Evolutionary conservation across 2,329 filamentous ascomycete genomes (phyloP).

Genomic region (Aaosphaeria arxii): DNA sequence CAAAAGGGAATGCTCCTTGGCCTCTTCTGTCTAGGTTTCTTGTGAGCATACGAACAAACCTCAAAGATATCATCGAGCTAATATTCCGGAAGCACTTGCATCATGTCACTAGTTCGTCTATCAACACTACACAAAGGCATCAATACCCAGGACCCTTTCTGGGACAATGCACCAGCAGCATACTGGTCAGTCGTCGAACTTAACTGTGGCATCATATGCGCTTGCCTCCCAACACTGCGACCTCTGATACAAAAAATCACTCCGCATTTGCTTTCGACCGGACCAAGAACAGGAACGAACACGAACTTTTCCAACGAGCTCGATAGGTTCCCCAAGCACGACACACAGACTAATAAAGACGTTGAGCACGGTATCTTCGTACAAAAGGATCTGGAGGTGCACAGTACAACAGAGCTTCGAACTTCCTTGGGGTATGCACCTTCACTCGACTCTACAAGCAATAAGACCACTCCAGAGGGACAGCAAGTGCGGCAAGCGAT

Average conservation of each 20-base stretch:
- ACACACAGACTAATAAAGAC: slow-evolving; percentile 1
- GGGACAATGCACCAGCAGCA: slow-evolving; percentile 8
- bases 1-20: slow-evolving; percentile 9
- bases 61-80: background rate
- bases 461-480: background rate
- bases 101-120: slow-evolving; percentile 14
- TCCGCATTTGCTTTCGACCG: slow-evolving; percentile 7
- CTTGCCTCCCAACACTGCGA: slow-evolving; percentile 15
- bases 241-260: slow-evolving; percentile 9
- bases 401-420: slow-evolving; percentile 12
- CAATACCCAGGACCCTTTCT: slow-evolving; percentile 6
- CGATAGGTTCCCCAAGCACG: background rate
- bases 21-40: slow-evolving; percentile 14
- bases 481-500: slow-evolving; percentile 1
- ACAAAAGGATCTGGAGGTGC: slow-evolving; percentile 12
- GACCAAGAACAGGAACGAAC: background rate
- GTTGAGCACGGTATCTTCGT: slow-evolving; percentile 9
- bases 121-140: slow-evolving; percentile 5
- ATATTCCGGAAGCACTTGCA: slow-evolving; percentile 7
- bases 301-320: slow-evolving; percentile 1
- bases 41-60: slow-evolving; percentile 4
- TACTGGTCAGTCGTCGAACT: slow-evolving; percentile 11
- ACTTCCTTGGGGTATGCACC: slow-evolving; percentile 2
- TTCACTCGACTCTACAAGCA: slow-evolving; percentile 1
- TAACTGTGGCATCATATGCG: slow-evolving; percentile 16